Conservation (phyloP, 352 stramenopile species). For the Elongisporangium anandrum region DNA sequence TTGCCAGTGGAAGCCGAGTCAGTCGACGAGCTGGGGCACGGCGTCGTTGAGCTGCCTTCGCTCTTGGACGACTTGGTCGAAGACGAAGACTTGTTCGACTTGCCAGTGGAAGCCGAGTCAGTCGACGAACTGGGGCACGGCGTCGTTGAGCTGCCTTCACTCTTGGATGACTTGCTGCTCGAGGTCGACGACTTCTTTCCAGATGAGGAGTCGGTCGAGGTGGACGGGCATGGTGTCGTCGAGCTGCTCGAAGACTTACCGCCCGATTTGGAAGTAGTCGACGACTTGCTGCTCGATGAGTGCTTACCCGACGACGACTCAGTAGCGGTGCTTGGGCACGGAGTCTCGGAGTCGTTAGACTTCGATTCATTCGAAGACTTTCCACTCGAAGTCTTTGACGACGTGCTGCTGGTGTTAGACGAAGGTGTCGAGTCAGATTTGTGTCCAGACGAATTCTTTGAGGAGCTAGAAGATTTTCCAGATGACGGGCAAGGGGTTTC, state of each 20-base stretch:
- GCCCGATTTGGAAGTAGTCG: not conserved
- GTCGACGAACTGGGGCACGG: not conserved
- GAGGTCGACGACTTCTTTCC: not conserved
- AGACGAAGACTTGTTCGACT: not conserved
- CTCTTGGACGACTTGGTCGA: not conserved
- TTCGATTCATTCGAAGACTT: not conserved
- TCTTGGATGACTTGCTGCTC: not conserved
- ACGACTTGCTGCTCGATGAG: not conserved
- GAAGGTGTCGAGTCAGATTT: not conserved
- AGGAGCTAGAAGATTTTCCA: not conserved
- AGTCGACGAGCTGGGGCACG: not conserved
- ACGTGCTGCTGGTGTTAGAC: not conserved
- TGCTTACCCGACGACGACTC: not conserved
- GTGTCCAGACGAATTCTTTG: not conserved
- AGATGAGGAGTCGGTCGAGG: not conserved
- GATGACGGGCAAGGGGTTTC: not conserved
- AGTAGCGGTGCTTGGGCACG: not conserved
- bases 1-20: not conserved
- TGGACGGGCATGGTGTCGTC: not conserved
- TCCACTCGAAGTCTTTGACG: not conserved
- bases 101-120: not conserved
- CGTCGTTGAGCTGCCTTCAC: not conserved
- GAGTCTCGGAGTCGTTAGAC: not conserved
- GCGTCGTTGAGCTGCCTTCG: not conserved
- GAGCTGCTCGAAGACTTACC: not conserved